Base-by-base conservation (phyloP, 345 rosid genomes). In the Heritiera littoralis region DNA sequence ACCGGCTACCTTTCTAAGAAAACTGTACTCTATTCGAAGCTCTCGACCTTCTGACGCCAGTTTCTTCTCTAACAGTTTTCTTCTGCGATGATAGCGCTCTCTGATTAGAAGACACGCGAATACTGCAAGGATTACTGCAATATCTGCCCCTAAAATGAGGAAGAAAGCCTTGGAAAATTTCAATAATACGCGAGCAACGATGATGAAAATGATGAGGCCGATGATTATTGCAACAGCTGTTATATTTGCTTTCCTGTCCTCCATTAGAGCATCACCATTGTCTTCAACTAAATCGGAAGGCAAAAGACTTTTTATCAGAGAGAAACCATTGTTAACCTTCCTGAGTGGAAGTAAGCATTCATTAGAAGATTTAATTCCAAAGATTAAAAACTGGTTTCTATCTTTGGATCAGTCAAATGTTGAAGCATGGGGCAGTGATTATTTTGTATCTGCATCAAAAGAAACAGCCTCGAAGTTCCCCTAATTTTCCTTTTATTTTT, bases 1-100 rank as follows among this genome's bases (percentile, higher is more conserved):
- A 4, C 97, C 97, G 0, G 98, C 97, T 32, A 94, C 97, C 86
- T 90, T 91, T 72, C 98, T 74, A 0, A 94, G 83, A 67, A 94
- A 93, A 77, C 97, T 94, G 80, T 92, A 94, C 75, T 94, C 97
- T 23, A 89, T 86, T 45, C 91, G 85, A 13, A 93, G 92, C 90
- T 93, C 98, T 35, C 76, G 77, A 18, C 95, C 94, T 86, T 90
- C 93, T 0, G 94, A 84, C 17, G 40, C 83, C 68, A 86, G 54
- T 52, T 81, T 85, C 0, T 84, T 86, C 52, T 83, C 92, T 35
- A 94, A 72, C 20, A 86, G 43, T 46, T 67, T 85, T n/a, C 89
- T 84, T 49, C 89, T 80, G 56, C 63, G 81, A 56, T 87, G 84
- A 88, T 90, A 88, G 41, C 84, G 89, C 48, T 46, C 67, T 12